These are phyloP conservation scores for Ophiocordyceps robertsii DNA, from an alignment of 2,329 filamentous ascomycete species.

Conservation along the genomic window DNA sequence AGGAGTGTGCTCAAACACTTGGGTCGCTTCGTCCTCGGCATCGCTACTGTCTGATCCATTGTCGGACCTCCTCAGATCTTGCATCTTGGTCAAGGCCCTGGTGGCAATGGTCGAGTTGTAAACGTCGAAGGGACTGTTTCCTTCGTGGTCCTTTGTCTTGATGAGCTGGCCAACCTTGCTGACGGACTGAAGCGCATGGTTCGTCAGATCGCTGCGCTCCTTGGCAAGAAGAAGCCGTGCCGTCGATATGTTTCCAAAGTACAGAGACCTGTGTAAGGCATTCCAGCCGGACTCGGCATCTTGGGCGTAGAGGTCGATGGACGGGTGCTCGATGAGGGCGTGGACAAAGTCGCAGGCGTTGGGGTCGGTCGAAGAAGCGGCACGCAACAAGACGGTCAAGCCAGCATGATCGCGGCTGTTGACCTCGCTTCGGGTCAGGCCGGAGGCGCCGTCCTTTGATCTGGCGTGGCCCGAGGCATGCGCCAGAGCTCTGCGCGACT, in stretches of 20 bases:
- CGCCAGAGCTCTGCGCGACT: slow-evolving; percentile 40
- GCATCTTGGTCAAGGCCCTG: slow-evolving; percentile 45
- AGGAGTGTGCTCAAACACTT: slow-evolving; percentile 14
- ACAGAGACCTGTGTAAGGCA: slow-evolving; percentile 78
- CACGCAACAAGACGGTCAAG: slow-evolving; percentile 72
- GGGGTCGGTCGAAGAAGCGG: slow-evolving; percentile 59
- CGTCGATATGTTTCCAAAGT: slow-evolving; percentile 77
- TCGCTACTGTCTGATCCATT: slow-evolving; percentile 43
- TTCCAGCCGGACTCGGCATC: slow-evolving; percentile 95
- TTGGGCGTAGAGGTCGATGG: slow-evolving; percentile 74
- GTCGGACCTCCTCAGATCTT: slow-evolving; percentile 34
- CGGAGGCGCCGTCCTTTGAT: slow-evolving; percentile 28
- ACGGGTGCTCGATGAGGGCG: slow-evolving; percentile 67
- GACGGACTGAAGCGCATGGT: slow-evolving; percentile 44
- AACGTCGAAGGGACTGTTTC: slow-evolving; percentile 86
- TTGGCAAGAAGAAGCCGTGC: slow-evolving; percentile 70
- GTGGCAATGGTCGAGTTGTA: slow-evolving; percentile 79
- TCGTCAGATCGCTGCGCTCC: slow-evolving; percentile 51
- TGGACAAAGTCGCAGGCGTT: slow-evolving; percentile 63
- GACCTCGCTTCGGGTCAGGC: slow-evolving; percentile 50
- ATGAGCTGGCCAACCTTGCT: slow-evolving; percentile 62
- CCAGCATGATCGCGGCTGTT: slow-evolving; percentile 76
- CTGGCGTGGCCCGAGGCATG: slow-evolving; percentile 28
- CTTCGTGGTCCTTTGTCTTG: slow-evolving; percentile 91
- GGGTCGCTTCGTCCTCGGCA: slow-evolving; percentile 16